Evolutionary conservation across 306 rosid species (phyloP).

Genomic region (Neltuma alba): DNA sequence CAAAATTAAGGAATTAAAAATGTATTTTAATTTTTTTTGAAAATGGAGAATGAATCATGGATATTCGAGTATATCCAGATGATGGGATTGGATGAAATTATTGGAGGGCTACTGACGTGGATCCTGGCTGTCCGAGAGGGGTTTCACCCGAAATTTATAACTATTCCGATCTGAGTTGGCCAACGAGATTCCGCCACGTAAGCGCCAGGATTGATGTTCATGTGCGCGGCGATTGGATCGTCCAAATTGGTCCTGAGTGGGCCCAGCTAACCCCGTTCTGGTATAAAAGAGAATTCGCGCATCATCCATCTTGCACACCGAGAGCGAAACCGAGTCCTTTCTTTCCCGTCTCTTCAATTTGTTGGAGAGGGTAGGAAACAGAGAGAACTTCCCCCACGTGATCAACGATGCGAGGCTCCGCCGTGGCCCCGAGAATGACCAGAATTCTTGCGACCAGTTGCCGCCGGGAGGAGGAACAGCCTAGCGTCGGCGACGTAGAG

Average conservation of each 20-base stretch:
- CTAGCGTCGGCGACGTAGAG: constrained; percentile 52
- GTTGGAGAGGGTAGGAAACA: neutral
- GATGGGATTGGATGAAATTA: constrained; percentile 43
- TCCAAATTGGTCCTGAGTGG: constrained; percentile 14
- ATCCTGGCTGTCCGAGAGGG: constrained; percentile 58
- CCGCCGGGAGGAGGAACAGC: constrained; percentile 7
- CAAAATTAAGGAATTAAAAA: neutral
- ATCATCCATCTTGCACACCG: neutral
- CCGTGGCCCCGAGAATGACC: constrained; percentile 32
- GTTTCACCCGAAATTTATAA: neutral
- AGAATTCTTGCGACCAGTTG: constrained; percentile 22
- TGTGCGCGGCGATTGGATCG: constrained; percentile 56
- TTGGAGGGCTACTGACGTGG: constrained; percentile 69
- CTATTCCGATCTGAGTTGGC: constrained; percentile 30
- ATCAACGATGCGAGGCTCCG: constrained; percentile 28
- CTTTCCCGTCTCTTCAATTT: neutral
- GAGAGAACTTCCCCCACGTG: neutral
- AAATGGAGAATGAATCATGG: neutral
- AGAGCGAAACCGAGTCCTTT: neutral
- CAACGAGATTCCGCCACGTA: constrained; percentile 39
- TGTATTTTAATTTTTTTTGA: neutral
- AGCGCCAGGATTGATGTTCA: constrained; percentile 14
- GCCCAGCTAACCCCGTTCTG: constrained; percentile 31
- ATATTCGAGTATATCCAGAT: constrained; percentile 64
- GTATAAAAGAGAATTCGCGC: constrained; percentile 22